Evolutionary conservation across 179 eudicot species (phyloP).

Genomic region (Spergularia azorica): DNA sequence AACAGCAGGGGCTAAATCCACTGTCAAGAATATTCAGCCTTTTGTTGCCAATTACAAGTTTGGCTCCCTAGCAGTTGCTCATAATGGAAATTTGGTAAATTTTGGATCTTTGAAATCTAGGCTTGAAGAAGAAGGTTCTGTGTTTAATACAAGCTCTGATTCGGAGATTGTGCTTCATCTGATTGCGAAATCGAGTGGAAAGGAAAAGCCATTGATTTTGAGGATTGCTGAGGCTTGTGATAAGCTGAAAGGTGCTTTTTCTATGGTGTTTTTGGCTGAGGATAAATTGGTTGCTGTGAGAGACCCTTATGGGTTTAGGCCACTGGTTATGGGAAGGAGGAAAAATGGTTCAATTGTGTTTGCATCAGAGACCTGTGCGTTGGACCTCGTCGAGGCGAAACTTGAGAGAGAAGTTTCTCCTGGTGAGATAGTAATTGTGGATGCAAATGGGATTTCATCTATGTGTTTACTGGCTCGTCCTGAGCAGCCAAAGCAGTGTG

Average conservation of each 20-base stretch:
- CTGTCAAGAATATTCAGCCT: slow-evolving; percentile 86
- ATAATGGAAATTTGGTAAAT: slow-evolving; percentile 84
- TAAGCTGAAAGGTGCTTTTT: slow-evolving; percentile 45
- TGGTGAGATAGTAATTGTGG: slow-evolving; percentile 78
- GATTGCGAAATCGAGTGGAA: slow-evolving; percentile 52
- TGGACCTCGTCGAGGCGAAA: slow-evolving; percentile 47
- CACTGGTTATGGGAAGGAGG: slow-evolving; percentile 54
- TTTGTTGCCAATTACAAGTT: slow-evolving; percentile 74
- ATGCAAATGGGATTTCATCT: slow-evolving; percentile 46
- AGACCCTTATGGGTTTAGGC: slow-evolving; percentile 70
- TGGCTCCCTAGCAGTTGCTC: slow-evolving; percentile 81
- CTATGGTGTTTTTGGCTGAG: slow-evolving; percentile 51
- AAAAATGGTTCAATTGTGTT: slow-evolving; percentile 50
- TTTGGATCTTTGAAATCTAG: slow-evolving; percentile 47
- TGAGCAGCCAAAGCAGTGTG: slow-evolving; percentile 62
- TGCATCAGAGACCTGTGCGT: slow-evolving; percentile 59
- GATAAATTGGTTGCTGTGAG: slow-evolving; percentile 47
- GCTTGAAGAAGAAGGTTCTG: slow-evolving; percentile 73
- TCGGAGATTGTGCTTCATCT: slow-evolving; percentile 87
- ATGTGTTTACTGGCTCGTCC: slow-evolving; percentile 51
- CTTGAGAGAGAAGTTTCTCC: slow-evolving; percentile 75
- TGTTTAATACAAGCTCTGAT: slow-evolving; percentile 75
- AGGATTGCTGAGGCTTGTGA: slow-evolving; percentile 61
- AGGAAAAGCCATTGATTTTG: slow-evolving; percentile 57
- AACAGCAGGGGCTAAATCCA: slow-evolving; percentile 59